A percentile compares a stretch with the other conserved stretches of the same genome.
phyloP scores from a whole-genome alignment of 768 basidiomycete genomes.

The Tylopilus sp. region DNA sequence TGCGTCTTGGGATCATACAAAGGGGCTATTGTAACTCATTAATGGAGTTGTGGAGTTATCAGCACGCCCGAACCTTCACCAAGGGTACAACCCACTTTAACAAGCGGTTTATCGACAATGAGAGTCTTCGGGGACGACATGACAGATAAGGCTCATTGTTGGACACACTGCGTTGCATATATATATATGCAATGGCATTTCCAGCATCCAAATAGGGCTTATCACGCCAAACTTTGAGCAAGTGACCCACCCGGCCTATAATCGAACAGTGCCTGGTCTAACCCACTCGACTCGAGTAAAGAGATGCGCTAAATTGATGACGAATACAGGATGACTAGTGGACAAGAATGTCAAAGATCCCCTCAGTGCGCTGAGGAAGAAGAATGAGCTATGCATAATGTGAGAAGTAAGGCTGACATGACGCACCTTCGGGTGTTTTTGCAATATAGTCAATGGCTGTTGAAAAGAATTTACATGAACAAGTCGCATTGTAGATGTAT shows the following conservation, averaged over 20 bases:
- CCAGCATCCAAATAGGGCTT: constrained; percentile 7
- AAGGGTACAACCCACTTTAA: constrained; percentile 51
- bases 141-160: not conserved
- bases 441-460: constrained; percentile 92
- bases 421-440: constrained; percentile 84
- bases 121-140: constrained; percentile 20
- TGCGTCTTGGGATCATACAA: constrained; percentile 54
- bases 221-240: constrained; percentile 4
- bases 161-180: not conserved
- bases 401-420: constrained; percentile 3
- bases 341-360: constrained; percentile 7
- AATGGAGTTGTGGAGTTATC: not conserved
- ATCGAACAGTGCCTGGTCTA: not conserved
- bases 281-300: not conserved
- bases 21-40: constrained; percentile 42
- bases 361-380: constrained; percentile 45
- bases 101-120: constrained; percentile 38
- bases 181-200: constrained; percentile 11
- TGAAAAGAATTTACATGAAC: constrained; percentile 7
- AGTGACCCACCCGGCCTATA: constrained; percentile 6
- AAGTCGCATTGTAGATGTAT: not conserved
- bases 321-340: constrained; percentile 17
- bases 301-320: constrained; percentile 16
- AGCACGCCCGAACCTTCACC: constrained; percentile 51
- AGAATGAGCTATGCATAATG: constrained; percentile 9